These are phyloP conservation scores for Vararia minispora DNA, from an alignment of 768 basidiomycete species.

Conservation along the genomic window DNA sequence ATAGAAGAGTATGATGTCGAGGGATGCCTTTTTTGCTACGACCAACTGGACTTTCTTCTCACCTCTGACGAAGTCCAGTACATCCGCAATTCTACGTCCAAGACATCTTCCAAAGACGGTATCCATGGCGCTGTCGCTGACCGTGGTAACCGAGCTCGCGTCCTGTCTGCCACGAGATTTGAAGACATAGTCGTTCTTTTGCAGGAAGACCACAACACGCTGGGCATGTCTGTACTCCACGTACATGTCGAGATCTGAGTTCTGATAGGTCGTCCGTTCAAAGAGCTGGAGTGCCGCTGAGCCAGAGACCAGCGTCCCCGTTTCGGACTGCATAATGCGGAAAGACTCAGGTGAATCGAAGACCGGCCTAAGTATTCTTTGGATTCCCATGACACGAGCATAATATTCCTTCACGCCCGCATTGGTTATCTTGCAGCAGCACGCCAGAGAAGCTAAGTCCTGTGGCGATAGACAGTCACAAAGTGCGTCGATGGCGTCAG, in stretches of 20 bases:
- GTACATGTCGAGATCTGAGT: slow-evolving; percentile 44
- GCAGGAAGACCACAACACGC: slow-evolving; percentile 27
- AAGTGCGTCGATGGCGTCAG: too few species aligned
- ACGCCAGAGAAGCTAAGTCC: too few species aligned
- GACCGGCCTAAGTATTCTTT: too few species aligned
- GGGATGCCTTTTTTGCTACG: slow-evolving; percentile 16
- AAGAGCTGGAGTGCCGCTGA: slow-evolving; percentile 44
- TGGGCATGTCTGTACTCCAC: slow-evolving; percentile 21
- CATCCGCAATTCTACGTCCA: background rate
- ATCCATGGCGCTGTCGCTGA: too few species aligned
- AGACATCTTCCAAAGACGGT: too few species aligned
- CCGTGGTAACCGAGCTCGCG: too few species aligned
- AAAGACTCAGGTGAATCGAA: too few species aligned
- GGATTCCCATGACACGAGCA: too few species aligned
- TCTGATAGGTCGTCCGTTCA: slow-evolving; percentile 29
- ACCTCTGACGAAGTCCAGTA: background rate
- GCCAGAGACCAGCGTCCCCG: slow-evolving; percentile 39
- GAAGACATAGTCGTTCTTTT: slow-evolving; percentile 22
- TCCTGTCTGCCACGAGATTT: slow-evolving; percentile 15
- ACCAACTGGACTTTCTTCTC: slow-evolving; percentile 29
- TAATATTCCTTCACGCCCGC: too few species aligned
- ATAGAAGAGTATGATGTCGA: slow-evolving; percentile 22
- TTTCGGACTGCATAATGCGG: slow-evolving; percentile 31
- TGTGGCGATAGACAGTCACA: too few species aligned
- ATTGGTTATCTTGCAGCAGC: too few species aligned